Percentiles rank a stretch among this genome's conserved stretches.
Conservation (phyloP, 306 rosid genomes). For the Notholithocarpus densiflorus region DNA sequence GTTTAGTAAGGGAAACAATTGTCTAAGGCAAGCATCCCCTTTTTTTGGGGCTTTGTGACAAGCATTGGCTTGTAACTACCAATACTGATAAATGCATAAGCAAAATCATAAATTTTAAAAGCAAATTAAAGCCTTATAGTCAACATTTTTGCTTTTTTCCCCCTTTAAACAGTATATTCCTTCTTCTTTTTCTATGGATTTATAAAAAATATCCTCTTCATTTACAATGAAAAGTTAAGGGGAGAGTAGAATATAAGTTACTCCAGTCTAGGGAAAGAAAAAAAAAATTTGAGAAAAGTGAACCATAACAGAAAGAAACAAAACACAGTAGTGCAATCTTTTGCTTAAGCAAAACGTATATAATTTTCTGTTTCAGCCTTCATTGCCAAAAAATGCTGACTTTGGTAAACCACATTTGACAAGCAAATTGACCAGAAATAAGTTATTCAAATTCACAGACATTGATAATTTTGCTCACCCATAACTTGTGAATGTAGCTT, state of each 20-base stretch:
- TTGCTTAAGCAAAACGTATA: constrained; percentile 19
- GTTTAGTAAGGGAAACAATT: constrained; percentile 38
- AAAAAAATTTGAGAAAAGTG: neutral
- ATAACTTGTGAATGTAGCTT: constrained; percentile 1
- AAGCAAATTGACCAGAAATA: neutral
- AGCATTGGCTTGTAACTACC: neutral
- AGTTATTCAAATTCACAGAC: too few species aligned
- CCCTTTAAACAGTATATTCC: constrained; percentile 17
- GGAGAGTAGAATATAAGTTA: neutral
- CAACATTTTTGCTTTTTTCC: constrained; percentile 26
- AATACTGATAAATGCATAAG: constrained; percentile 3
- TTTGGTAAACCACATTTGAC: neutral
- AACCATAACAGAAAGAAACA: neutral
- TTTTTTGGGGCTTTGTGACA: neutral
- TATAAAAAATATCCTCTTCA: constrained; percentile 18
- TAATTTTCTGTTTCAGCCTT: neutral
- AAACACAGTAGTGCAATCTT: neutral
- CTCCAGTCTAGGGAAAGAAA: neutral
- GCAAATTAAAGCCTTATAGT: constrained; percentile 21
- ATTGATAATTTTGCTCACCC: constrained; percentile 11
- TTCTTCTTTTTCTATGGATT: constrained; percentile 19
- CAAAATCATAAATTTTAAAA: constrained; percentile 3
- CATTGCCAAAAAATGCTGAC: constrained; percentile 8
- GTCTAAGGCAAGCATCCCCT: constrained; percentile 38
- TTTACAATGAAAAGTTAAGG: neutral